Evolutionary conservation across 2,329 filamentous ascomycete species (phyloP).

Genomic region (Dothidotthia symphoricarpi): DNA sequence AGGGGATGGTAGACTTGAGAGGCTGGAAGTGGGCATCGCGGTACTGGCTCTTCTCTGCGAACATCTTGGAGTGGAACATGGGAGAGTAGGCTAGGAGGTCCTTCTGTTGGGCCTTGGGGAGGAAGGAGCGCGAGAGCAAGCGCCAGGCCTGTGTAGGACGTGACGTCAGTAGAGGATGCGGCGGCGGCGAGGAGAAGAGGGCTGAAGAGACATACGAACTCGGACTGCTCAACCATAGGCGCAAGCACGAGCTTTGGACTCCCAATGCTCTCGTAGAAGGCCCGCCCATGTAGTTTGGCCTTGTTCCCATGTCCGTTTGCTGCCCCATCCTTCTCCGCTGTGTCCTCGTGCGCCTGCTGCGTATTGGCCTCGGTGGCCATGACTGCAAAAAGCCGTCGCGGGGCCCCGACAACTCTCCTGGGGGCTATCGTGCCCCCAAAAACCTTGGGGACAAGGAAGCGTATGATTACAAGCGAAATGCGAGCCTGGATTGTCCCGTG

Average conservation of each 20-base stretch:
- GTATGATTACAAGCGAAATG: conserved; percentile 18
- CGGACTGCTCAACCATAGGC: conserved; percentile 97
- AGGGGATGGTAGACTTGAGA: conserved; percentile 41
- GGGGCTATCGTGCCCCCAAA: conserved; percentile 24
- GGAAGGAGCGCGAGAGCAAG: conserved; percentile 90
- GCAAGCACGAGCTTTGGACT: conserved; percentile 88
- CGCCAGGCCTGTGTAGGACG: conserved; percentile 76
- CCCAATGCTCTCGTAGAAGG: conserved; percentile 93
- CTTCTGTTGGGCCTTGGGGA: conserved; percentile 59
- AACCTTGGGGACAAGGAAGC: conserved; percentile 9
- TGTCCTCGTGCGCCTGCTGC: conserved; percentile 3
- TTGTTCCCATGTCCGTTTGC: conserved; percentile 12
- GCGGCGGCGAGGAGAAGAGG: not conserved
- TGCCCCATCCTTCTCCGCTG: conserved; percentile 9
- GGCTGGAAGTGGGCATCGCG: conserved; percentile 80
- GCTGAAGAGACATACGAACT: conserved; percentile 68
- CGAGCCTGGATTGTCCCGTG: not conserved
- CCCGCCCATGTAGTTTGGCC: conserved; percentile 73
- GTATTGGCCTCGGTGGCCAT: conserved; percentile 19
- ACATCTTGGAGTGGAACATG: conserved; percentile 93
- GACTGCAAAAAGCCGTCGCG: conserved; percentile 11
- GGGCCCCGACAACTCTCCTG: conserved; percentile 5
- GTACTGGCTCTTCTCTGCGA: conserved; percentile 72
- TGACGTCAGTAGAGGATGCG: conserved; percentile 9
- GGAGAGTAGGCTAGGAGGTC: conserved; percentile 82